Base-by-base conservation (phyloP, 139 green algal species). In the Diplosphaera chodatii region DNA sequence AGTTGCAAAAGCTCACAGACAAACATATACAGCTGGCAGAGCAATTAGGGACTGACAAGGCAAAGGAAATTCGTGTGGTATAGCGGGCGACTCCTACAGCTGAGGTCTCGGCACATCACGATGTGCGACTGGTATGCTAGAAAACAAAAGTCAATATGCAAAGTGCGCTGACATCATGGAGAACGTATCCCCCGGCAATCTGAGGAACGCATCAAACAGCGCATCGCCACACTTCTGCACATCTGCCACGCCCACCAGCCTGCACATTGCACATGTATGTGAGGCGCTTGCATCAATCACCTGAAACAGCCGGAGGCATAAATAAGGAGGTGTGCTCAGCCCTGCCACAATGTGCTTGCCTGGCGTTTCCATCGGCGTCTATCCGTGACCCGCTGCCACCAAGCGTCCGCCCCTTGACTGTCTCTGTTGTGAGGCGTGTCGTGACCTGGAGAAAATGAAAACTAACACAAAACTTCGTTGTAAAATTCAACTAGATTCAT, bases 161-260 rank as follows among this genome's bases (percentile, higher is more conserved):
- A 91, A 79, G 10, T 86, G 68, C 29, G 77, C 76, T 5, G 64
- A 65, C 79, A 91, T 85, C 34, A 92, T 70, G 0, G 91, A 90
- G 29, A 93, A 79, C 0, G 83, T 82, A 41, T 96, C 89, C 32
- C 78, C 90, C 32, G 91, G 91, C 55, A 96, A 78, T 80, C 85
- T 84, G 27, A 96, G 74, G 70, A 96, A 96, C 13, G 41, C 76
- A 75, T 94, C 77, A 15, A 96, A 56, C n/a, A 93, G 84, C 1
- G 37, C 21, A 55, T 94, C 89, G 4, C 66, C 77, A 2, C 83
- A 87, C 41, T 71, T 78, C 0, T 81, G 79, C 71, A 95, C 84
- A 27, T 66, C 66, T 2, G 89, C 85, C 21, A 88, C 80, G 2
- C 89, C 89, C 40, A 88, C 84, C 28, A 89, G 69, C 81, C 82